Conservation (phyloP, 768 basidiomycete genomes). For the Lepiota venenata region DNA sequence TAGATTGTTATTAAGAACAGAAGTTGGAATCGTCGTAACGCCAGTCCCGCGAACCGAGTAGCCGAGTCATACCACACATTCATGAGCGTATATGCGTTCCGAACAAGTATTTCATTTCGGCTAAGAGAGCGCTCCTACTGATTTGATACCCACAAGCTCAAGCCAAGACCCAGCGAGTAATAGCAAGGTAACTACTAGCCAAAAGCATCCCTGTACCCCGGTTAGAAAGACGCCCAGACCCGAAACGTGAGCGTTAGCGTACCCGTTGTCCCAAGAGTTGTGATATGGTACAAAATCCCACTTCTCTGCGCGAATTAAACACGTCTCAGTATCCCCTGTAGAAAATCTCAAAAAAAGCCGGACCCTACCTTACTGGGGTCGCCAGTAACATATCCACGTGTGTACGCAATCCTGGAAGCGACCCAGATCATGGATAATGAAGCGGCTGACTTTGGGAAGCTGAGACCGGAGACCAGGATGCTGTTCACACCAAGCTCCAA, state of each 20-base stretch:
- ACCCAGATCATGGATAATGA: background rate
- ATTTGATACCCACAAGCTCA: background rate
- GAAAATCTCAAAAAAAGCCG: too few species aligned
- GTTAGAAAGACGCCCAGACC: background rate
- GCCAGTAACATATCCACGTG: constrained; percentile 9
- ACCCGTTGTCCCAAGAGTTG: background rate
- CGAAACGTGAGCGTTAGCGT: background rate
- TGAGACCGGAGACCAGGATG: background rate
- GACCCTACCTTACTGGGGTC: constrained; percentile 8
- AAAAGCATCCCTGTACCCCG: background rate
- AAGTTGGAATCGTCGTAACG: too few species aligned
- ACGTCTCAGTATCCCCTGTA: too few species aligned
- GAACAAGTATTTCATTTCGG: too few species aligned
- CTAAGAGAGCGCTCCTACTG: too few species aligned
- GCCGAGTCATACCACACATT: too few species aligned
- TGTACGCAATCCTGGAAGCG: constrained; percentile 2
- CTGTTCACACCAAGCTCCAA: background rate
- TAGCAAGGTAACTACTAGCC: background rate
- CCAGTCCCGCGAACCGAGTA: background rate
- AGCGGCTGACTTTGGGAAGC: constrained; percentile 5
- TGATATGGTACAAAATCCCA: background rate
- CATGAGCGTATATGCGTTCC: too few species aligned
- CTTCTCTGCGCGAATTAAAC: background rate
- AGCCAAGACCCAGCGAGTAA: background rate
- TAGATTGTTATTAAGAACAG: too few species aligned